A percentile compares a stretch with the other conserved stretches of the same genome.
Conservation (phyloP, 495 filamentous ascomycete genomes). For the Echria macrotheca region DNA sequence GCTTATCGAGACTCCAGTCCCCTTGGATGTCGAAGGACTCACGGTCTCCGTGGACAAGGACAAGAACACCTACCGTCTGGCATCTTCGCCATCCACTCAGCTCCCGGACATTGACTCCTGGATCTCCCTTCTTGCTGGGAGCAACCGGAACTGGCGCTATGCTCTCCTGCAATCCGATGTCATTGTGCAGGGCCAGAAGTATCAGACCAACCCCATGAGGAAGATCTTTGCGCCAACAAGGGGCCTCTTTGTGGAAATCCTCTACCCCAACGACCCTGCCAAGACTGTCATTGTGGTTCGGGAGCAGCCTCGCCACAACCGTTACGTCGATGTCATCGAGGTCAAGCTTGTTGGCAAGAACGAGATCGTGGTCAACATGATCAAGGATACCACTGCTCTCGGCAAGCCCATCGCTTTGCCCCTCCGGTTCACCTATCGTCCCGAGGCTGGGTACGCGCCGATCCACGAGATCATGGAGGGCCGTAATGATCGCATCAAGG, state of each 20-base stretch:
- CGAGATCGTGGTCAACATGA: conserved; percentile 78
- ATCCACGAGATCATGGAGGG: conserved; percentile 92
- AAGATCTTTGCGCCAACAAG: conserved; percentile 78
- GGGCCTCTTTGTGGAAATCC: conserved; percentile 84
- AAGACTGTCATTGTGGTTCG: conserved; percentile 78
- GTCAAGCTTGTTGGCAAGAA: conserved; percentile 67
- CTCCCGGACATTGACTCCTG: conserved; percentile 77
- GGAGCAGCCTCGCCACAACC: conserved; percentile 53
- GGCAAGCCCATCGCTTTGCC: conserved; percentile 72
- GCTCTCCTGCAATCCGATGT: conserved; percentile 97
- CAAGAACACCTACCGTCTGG: conserved; percentile 76
- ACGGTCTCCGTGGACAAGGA: conserved; percentile 66
- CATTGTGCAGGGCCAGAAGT: conserved; percentile 90
- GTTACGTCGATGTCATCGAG: conserved; percentile 78
- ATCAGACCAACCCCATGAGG: conserved; percentile 93
- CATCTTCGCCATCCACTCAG: conserved; percentile 57
- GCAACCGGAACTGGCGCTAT: conserved; percentile 80
- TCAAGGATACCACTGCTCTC: conserved; percentile 82
- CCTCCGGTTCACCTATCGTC: conserved; percentile 84
- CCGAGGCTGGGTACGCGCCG: conserved; percentile 89
- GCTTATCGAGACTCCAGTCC: conserved; percentile 57
- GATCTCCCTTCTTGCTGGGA: conserved; percentile 84
- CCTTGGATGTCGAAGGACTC: conserved; percentile 70
- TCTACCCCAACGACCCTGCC: conserved; percentile 66
- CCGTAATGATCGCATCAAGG: conserved; percentile 93